Evolutionary conservation across 176 grass and related monocot species (phyloP).

Genomic region (Secale cereale): DNA sequence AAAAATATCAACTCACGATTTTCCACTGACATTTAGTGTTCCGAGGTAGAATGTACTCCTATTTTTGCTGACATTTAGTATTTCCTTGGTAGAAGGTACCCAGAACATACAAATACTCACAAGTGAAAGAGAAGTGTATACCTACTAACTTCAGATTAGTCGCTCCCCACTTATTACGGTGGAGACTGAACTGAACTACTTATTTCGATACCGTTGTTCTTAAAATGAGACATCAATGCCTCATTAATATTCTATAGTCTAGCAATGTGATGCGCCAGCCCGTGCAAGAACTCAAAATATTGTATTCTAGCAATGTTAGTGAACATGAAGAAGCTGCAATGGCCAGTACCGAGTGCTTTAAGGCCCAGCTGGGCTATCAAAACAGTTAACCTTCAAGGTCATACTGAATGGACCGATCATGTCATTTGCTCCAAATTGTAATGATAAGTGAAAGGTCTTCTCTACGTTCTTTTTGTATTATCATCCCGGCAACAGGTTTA

Average conservation of each 20-base stretch:
- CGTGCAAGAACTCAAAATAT: conserved; percentile 1
- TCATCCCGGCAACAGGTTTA: too few species aligned
- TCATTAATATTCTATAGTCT: conserved; percentile 21
- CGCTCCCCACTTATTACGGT: not conserved
- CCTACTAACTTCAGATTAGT: conserved; percentile 14
- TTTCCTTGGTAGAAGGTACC: not conserved
- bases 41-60: not conserved
- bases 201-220: not conserved
- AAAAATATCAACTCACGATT: not conserved
- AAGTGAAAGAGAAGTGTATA: not conserved
- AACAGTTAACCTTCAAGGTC: conserved; percentile 11
- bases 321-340: not conserved
- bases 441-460: too few species aligned
- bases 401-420: not conserved
- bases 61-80: not conserved
- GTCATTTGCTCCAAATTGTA: not conserved
- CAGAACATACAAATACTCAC: not conserved
- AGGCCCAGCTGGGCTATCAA: not conserved
- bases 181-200: not conserved
- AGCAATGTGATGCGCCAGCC: not conserved
- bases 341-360: not conserved
- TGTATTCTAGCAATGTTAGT: not conserved
- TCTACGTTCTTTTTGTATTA: too few species aligned
- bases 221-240: conserved; percentile 2
- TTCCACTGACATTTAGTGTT: not conserved